Evolutionary conservation across 2,329 filamentous ascomycete species (phyloP).

Genomic region (Conoideocrella luteorostrata): DNA sequence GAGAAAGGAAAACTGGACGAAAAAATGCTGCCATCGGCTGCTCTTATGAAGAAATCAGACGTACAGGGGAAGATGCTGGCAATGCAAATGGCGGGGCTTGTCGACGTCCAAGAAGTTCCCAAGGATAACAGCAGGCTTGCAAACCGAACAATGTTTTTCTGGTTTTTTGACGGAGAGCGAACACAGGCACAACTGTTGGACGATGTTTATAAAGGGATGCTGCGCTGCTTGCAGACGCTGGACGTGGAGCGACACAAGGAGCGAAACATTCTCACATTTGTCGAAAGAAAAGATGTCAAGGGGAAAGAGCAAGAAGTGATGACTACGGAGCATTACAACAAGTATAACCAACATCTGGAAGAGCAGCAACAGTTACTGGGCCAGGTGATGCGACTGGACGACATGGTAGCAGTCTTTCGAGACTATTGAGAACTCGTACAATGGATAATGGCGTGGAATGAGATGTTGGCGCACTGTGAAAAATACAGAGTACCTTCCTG

Average conservation of each 20-base stretch:
- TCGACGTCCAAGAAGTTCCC: conserved; percentile 91
- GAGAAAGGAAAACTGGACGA: conserved; percentile 93
- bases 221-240: conserved; percentile 74
- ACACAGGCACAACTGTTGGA: conserved; percentile 66
- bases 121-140: conserved; percentile 78
- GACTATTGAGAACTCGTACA: conserved; percentile 74
- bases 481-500: no score
- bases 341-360: conserved; percentile 51
- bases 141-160: conserved; percentile 80
- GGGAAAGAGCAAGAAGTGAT: conserved; percentile 78
- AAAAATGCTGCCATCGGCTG: conserved; percentile 73
- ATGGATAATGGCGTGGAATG: no score
- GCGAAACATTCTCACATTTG: conserved; percentile 68
- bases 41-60: conserved; percentile 78
- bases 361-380: conserved; percentile 68
- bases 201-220: conserved; percentile 84
- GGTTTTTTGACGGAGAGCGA: conserved; percentile 78
- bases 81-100: conserved; percentile 79
- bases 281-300: conserved; percentile 78
- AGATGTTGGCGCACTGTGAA: no score
- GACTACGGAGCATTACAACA: conserved; percentile 63
- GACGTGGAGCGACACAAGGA: conserved; percentile 68
- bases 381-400: conserved; percentile 76
- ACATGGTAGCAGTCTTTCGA: conserved; percentile 73
- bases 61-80: conserved; percentile 77